These are phyloP conservation scores for Barbarea vulgaris DNA, from an alignment of 345 rosid genomes.

Conservation along the genomic window DNA sequence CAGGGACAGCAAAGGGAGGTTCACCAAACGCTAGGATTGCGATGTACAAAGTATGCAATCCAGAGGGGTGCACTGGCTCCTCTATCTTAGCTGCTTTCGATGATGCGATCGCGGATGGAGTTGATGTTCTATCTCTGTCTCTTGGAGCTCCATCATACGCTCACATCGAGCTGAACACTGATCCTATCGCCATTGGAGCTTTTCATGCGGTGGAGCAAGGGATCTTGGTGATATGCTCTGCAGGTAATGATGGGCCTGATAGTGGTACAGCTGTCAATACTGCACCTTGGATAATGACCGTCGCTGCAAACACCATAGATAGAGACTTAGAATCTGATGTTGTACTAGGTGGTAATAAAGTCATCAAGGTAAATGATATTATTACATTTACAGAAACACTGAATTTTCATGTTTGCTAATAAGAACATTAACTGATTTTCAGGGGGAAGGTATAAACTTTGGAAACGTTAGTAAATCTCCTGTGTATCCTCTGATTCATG, in stretches of 20 bases:
- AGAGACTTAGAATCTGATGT: slow-evolving; percentile 74
- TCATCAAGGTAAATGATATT: slow-evolving; percentile 54
- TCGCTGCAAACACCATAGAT: slow-evolving; percentile 83
- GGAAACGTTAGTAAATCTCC: slow-evolving; percentile 54
- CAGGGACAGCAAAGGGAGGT: slow-evolving; percentile 77
- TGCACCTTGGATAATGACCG: slow-evolving; percentile 89
- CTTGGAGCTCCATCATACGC: slow-evolving; percentile 56
- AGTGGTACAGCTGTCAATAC: slow-evolving; percentile 54
- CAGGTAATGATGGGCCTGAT: slow-evolving; percentile 75
- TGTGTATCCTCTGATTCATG: slow-evolving; percentile 57
- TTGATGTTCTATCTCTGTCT: slow-evolving; percentile 70
- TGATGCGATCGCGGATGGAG: slow-evolving; percentile 78
- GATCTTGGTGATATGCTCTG: slow-evolving; percentile 77
- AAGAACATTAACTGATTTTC: background rate
- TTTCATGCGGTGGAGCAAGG: slow-evolving; percentile 77
- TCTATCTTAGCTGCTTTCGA: slow-evolving; percentile 72
- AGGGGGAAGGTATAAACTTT: slow-evolving; percentile 85
- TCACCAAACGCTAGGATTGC: slow-evolving; percentile 70
- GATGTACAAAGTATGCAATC: slow-evolving; percentile 60
- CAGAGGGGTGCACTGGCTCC: slow-evolving; percentile 62
- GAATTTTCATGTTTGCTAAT: background rate
- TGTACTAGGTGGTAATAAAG: slow-evolving; percentile 62
- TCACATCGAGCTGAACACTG: slow-evolving; percentile 39
- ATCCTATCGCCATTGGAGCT: slow-evolving; percentile 79
- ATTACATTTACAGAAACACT: background rate